phyloP scores from a whole-genome alignment of 805 yeast species.

The Alloascoidea africana region DNA sequence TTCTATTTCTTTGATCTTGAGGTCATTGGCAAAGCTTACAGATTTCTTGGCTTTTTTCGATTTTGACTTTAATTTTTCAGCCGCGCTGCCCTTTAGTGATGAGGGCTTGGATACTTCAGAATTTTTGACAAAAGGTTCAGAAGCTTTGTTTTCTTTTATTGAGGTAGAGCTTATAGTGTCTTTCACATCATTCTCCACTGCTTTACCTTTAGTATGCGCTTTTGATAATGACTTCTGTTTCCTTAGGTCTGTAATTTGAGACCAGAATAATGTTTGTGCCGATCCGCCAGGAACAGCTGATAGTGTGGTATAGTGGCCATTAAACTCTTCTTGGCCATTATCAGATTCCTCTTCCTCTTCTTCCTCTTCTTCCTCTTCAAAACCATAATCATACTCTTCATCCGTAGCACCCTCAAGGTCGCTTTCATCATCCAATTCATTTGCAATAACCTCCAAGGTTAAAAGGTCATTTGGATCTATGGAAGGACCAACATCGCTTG shows the following conservation, averaged over 20 bases:
- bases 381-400: slow-evolving; percentile 21
- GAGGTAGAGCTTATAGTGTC: no score
- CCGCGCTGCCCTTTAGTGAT: no score
- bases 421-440: slow-evolving; percentile 23
- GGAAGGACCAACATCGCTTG: no score
- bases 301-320: not conserved
- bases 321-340: not conserved
- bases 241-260: not conserved
- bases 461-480: slow-evolving; percentile 31
- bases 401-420: slow-evolving; percentile 8
- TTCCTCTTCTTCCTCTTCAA: slow-evolving; percentile 25
- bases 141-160: no score
- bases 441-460: slow-evolving; percentile 39
- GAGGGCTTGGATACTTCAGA: no score
- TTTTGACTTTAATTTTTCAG: no score
- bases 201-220: not conserved
- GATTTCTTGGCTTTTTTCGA: slow-evolving; percentile 23
- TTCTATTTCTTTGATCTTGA: slow-evolving; percentile 46
- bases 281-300: not conserved
- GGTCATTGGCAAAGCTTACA: slow-evolving; percentile 36
- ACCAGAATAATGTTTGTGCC: slow-evolving; percentile 1
- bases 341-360: slow-evolving; percentile 19
- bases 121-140: no score
- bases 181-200: not conserved
- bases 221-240: not conserved